Evolutionary conservation across 306 rosid genomes (phyloP), one percentile per base, ranked within the genome.

Genomic region (Clitoria ternatea): DNA sequence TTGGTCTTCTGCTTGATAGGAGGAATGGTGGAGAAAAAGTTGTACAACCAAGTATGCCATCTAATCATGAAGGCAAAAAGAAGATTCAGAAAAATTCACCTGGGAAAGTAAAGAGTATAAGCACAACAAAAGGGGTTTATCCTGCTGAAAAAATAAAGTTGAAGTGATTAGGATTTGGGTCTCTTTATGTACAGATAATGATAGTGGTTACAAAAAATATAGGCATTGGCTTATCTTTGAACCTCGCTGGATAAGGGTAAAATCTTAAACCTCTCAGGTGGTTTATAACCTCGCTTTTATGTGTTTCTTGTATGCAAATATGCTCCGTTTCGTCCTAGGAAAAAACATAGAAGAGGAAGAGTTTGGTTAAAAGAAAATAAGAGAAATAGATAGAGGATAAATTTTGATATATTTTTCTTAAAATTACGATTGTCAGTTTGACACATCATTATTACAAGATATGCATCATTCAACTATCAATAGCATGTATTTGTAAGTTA

Each of bases 121-220:
- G 43, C 60, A 61, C 53, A 67, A 53, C 32, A 26, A 66, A 36
- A 29, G 86, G 74, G 42, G 63, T 81, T 67, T 85, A 85, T 79
- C 72, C 80, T 17, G 78, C 84, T 32, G 84, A 79, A 76, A 81
- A 69, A 42, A 74, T 85, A 22, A 62, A 72, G 20, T 44, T 81
- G 5, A 79, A 81, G 66, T 70, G 70, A 75, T 63, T 47, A 56
- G 48, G 43, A 45, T 49, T 63, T 55, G 9, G 29, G 18, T 44
- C 69, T 63, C 62, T 54, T 54, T 55, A 18, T 33, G 35, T 8
- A 63, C 14, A 63, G 1, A 40, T 4, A 63, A 36, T 47, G 43
- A 59, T 29, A 30, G 35, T 15, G 55, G 32, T 57, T 15, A 6
- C 19, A 26, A 26, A n/a, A n/a, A 6, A 24, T 0, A 19, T 12